Base-by-base conservation (phyloP, 148 eudicot species). In the Rhododendron griersonianum region DNA sequence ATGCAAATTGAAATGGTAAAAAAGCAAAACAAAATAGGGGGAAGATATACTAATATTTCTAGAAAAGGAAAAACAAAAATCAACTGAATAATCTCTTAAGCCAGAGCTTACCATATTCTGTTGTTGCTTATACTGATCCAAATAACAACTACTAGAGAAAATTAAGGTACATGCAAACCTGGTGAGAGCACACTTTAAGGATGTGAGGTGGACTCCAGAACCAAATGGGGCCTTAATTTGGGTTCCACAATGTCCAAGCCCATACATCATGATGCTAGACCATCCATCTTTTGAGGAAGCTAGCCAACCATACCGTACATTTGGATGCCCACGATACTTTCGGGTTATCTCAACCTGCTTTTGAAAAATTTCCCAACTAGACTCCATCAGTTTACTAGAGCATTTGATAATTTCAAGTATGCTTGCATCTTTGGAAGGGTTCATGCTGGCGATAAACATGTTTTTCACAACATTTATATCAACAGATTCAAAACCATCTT, bases 341-440 rank as follows among this genome's bases (percentile, higher is more conserved):
- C 81, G 87, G 69, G 85, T 86, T 11, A 90, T 55, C 84, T 90
- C 89, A 25, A 86, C 87, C 89, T 90, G 91, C 65, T 87, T 90
- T 85, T 84, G 85, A 41, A 90, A 90, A 61, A 90, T 83, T 81
- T 87, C 91, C 80, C 81, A 65, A 21, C 87, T 87, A n/a, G 78
- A 61, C 75, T 88, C 83, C 89, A 86, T 63, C 81, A 86, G 76
- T 39, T 61, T 75, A 65, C 87, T 86, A 23, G 83, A 80, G 85
- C 91, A 90, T 90, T 75, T 86, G 33, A 53, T 86, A 10, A 86
- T 86, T 39, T 90, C 87, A 9, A 86, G 47, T 48, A 86, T 37
- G 75, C 81, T 76, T 14, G 74, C 83, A 71, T 81, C 79, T n/a
- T 65, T 61, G 67, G 65, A 48, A 7, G 71, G 50, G 14, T 81